Conservation (phyloP, 2,329 filamentous ascomycete species). For the Colletotrichum tabaci region DNA sequence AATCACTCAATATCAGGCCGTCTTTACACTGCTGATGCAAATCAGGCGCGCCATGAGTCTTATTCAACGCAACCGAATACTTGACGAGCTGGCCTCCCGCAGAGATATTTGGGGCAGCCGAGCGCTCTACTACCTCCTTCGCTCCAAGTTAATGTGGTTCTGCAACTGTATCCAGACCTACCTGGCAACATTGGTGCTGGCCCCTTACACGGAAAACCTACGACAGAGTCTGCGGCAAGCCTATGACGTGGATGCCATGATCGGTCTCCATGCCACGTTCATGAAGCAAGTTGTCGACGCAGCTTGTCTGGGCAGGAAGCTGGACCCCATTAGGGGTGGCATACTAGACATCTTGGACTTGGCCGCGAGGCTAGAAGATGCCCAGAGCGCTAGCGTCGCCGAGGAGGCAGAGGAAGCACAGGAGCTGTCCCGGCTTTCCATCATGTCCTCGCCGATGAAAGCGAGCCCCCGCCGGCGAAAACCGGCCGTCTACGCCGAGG, state of each 20-base stretch:
- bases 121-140: slow-evolving; percentile 71
- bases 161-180: slow-evolving; percentile 82
- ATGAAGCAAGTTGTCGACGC: slow-evolving; percentile 75
- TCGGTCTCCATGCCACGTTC: slow-evolving; percentile 76
- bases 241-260: slow-evolving; percentile 86
- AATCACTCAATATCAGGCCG: slow-evolving; percentile 76
- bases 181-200: slow-evolving; percentile 80
- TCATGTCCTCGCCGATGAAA: slow-evolving; percentile 53
- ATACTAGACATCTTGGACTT: slow-evolving; percentile 85
- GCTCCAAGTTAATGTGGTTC: slow-evolving; percentile 84
- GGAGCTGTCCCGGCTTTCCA: slow-evolving; percentile 57
- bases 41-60: slow-evolving; percentile 78
- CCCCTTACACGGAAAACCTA: slow-evolving; percentile 72
- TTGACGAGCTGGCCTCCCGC: slow-evolving; percentile 57
- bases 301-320: slow-evolving; percentile 77
- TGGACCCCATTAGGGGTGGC: slow-evolving; percentile 79
- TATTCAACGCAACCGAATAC: slow-evolving; percentile 70
- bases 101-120: slow-evolving; percentile 58
- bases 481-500: slow-evolving; percentile 45
- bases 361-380: slow-evolving; percentile 77
- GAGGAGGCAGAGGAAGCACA: slow-evolving; percentile 55
- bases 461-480: slow-evolving; percentile 43
- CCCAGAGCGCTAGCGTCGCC: slow-evolving; percentile 60
- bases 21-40: slow-evolving; percentile 85
- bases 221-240: slow-evolving; percentile 69